phyloP scores from a whole-genome alignment of 306 rosid genomes.

The Quercus variabilis region DNA sequence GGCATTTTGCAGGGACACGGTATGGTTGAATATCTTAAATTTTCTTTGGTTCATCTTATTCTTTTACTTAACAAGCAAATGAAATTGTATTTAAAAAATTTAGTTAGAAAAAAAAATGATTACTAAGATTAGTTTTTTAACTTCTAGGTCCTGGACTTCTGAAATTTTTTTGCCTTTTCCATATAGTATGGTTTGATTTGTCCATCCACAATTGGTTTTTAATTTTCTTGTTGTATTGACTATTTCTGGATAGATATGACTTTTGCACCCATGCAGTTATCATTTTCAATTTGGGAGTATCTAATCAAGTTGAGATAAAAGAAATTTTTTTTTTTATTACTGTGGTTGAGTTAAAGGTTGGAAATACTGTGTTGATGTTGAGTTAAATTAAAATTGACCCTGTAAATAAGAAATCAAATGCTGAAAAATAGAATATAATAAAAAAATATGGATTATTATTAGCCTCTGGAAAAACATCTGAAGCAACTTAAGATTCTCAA shows the following conservation, averaged over 20 bases:
- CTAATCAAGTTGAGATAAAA: background rate
- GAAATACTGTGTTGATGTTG: background rate
- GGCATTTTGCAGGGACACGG: conserved; percentile 99
- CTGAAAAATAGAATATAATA: too few relatives aligned
- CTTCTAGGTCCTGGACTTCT: background rate
- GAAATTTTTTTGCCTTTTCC: background rate
- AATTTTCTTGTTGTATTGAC: background rate
- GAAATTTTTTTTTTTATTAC: background rate
- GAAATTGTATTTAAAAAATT: background rate
- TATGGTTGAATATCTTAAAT: conserved; percentile 17
- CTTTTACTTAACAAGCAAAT: background rate
- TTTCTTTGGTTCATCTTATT: background rate
- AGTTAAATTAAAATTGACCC: too few relatives aligned
- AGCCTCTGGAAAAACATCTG: background rate
- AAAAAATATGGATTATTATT: too few relatives aligned
- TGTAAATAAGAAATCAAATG: too few relatives aligned
- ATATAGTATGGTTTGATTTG: background rate
- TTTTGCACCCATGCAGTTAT: too few relatives aligned
- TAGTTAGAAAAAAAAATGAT: background rate
- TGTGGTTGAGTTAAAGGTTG: background rate
- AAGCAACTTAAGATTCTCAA: background rate
- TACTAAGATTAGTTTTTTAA: background rate
- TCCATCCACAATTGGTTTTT: background rate
- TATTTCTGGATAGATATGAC: background rate
- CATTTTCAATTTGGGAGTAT: too few relatives aligned